Conservation (phyloP, 306 rosid genomes). For the Castanea mollissima region DNA sequence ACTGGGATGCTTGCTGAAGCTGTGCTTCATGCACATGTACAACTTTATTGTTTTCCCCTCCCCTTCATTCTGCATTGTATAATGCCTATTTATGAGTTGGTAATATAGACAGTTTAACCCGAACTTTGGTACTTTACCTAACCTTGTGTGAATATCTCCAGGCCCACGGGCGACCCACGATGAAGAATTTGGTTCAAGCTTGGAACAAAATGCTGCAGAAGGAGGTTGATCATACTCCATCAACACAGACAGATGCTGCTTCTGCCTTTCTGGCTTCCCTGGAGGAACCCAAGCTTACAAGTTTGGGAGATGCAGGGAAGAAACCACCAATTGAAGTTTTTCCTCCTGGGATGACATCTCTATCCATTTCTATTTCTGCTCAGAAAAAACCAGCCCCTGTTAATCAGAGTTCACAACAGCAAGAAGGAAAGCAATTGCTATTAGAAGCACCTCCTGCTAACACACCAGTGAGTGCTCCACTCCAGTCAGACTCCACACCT, state of each 20-base stretch:
- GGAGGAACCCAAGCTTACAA: conserved; percentile 92
- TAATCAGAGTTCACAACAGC: conserved; percentile 53
- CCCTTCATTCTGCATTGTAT: not conserved
- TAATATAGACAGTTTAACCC: not conserved
- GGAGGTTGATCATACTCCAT: conserved; percentile 77
- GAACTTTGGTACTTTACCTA: conserved; percentile 22
- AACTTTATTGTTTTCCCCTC: not conserved
- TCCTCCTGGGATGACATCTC: conserved; percentile 91
- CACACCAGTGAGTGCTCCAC: conserved; percentile 33
- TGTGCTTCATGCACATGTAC: conserved; percentile 97
- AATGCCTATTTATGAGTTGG: conserved; percentile 2
- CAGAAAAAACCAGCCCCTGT: conserved; percentile 70
- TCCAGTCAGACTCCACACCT: conserved; percentile 46
- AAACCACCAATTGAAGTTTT: conserved; percentile 90
- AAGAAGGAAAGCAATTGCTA: conserved; percentile 67
- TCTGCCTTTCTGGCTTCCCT: conserved; percentile 90
- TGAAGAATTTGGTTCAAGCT: conserved; percentile 81
- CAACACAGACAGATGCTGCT: conserved; percentile 76
- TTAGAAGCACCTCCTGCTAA: conserved; percentile 71
- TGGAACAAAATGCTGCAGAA: conserved; percentile 94
- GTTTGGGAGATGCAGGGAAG: conserved; percentile 92
- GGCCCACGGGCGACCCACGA: conserved; percentile 98
- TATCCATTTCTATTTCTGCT: conserved; percentile 59
- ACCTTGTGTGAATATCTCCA: conserved; percentile 32
- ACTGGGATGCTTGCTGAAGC: conserved; percentile 99